Base-by-base conservation (phyloP, 2,329 filamentous ascomycete species). In the Epichloe elymi region DNA sequence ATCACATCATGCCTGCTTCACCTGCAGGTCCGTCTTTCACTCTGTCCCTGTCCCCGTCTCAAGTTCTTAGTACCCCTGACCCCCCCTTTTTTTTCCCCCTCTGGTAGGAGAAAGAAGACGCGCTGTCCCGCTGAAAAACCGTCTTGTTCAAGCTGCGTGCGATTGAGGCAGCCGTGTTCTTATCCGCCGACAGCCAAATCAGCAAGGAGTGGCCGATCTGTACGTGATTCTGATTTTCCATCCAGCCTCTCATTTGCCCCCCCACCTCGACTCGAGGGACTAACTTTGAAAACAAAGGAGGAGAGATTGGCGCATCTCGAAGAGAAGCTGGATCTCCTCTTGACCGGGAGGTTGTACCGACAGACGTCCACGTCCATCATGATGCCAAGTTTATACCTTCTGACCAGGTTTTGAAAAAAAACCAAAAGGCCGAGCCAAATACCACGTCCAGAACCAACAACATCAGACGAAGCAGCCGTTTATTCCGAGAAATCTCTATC, bases 91-190 rank as follows among this genome's bases (percentile, higher is more conserved):
- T 30, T 8, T 26, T 1, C 1, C 1, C 0, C 30, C 8, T 30
- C 8, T 26, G 19, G 5, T 38, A 65, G 72, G 58, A 61, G 72
- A 49, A 75, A 76, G 57, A 76, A 76, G 58, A 74, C 70, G 2
- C 68, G 74, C 36, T 76, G 74, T 57, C 74, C 74, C 0, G 74
- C 72, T 6, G 74, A 76, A 59, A 74, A 70, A 56, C 74, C 74
- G 5, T 65, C 70, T 1, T 76, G 74, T 52, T 76, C 74, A 10
- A 74, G 71, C 56, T 76, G 74, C 57, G 63, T 70, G 11, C 70
- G 74, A 15, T 64, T 76, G 8, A 69, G 68, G 47, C 73, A 76
- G 59, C 57, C 67, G 40, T 75, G 73, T 57, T 67, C 70, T 11
- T 75, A 75, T 58, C 63, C 71, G 15, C 59, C 63, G 3, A 62